phyloP scores from a whole-genome alignment of 1,284 basidiomycete genomes.

The Pyrrhoderma noxium region DNA sequence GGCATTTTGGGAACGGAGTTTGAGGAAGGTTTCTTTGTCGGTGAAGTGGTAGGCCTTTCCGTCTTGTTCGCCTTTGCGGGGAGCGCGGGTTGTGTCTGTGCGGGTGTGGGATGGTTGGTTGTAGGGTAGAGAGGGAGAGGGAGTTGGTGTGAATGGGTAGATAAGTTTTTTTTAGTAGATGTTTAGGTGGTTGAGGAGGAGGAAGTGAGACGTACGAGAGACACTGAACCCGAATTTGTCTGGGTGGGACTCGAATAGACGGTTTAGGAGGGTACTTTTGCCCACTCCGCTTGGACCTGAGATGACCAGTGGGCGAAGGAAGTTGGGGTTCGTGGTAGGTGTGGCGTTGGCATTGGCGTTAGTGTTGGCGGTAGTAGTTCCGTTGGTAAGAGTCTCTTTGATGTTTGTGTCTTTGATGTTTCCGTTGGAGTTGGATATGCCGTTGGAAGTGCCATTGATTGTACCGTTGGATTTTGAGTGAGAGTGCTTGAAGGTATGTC shows the following conservation, averaged over 20 bases:
- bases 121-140: neutral
- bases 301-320: constrained; percentile 57
- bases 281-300: constrained; percentile 89
- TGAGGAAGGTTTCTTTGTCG: constrained; percentile 49
- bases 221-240: constrained; percentile 91
- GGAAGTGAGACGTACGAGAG: constrained; percentile 62
- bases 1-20: constrained; percentile 53
- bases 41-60: constrained; percentile 81
- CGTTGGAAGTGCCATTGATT: too few species aligned
- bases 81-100: constrained; percentile 85
- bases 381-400: too few species aligned
- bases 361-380: too few species aligned
- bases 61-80: constrained; percentile 77
- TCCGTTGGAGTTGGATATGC: too few species aligned
- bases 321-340: neutral
- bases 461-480: too few species aligned
- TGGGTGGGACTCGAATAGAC: constrained; percentile 79
- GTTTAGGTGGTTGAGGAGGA: too few species aligned
- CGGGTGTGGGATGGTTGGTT: neutral
- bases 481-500: too few species aligned
- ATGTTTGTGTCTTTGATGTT: too few species aligned
- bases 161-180: too few species aligned
- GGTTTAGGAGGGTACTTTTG: constrained; percentile 86
- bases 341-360: too few species aligned
- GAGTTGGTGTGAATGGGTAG: too few species aligned